Evolutionary conservation across 2,329 filamentous ascomycete species (phyloP), one percentile per base, ranked within the genome.

Genomic region (Paraphoma chrysanthemicola): DNA sequence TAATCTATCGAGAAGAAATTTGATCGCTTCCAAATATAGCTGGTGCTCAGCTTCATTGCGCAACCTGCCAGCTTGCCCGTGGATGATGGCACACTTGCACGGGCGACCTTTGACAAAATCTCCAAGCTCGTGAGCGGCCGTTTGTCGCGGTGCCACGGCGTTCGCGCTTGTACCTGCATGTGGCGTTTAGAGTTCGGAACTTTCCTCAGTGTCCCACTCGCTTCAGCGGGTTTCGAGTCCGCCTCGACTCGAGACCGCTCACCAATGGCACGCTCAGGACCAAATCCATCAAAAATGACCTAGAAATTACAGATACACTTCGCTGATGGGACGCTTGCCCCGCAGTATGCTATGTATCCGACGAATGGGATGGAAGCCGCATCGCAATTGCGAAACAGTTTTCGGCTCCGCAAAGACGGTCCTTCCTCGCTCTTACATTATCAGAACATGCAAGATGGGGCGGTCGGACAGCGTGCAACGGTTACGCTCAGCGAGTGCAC

Each of bases 111-210:
- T 23, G 23, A 5, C 2, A 23, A 23, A 3, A 23, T 23, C 23
- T 23, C 23, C 23, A 23, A 23, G 23, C 23, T 23, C 23, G 23
- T 23, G 23, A 23, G 23, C 23, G 23, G 3, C 23, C 23, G 23
- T 23, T 23, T 5, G 16, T 8, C 12, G 44, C 45, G 51, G 55
- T 55, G 44, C 16, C 44, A 53, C 52, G 31, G 11, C 39, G 36
- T 38, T 45, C 11, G 44, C 33, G 46, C 46, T 36, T 43, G 54
- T 56, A 55, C 49, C 58, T 56, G 58, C 49, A 59, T 54, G n/a
- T 7, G 29, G 33, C 39, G 31, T 6, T 50, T 28, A 46, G 39
- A 12, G 17, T n/a, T 38, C 45, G 43, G 43, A 45, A 11, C 23
- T 46, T 30, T 33, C 28, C 29, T 46, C 31, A 28, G n/a, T 10